Percentiles rank a stretch among this genome's conserved stretches.
Conservation (phyloP, 306 rosid species). For the Quercus wislizeni region DNA sequence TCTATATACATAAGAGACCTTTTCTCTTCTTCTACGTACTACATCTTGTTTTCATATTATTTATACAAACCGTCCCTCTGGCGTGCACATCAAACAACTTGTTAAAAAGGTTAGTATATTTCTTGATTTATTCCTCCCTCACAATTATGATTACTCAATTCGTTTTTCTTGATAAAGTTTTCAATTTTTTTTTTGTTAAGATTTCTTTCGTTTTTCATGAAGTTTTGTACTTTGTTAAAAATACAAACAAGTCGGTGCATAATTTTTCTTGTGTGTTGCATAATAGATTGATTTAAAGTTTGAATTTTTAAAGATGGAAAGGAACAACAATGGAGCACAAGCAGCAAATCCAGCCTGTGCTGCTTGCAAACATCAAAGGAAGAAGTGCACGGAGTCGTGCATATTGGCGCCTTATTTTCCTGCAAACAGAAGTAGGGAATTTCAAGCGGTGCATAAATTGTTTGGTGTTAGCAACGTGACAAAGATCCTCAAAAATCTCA, state of each 20-base stretch:
- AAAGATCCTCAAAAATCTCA: constrained; percentile 46
- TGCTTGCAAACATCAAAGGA: constrained; percentile 86
- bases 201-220: too few species aligned
- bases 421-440: constrained; percentile 45
- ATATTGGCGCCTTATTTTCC: constrained; percentile 72
- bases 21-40: constrained; percentile 10
- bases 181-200: too few species aligned
- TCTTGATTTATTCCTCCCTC: constrained; percentile 1
- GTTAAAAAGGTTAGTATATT: constrained; percentile 33
- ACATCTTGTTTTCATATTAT: constrained; percentile 27
- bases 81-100: constrained; percentile 29
- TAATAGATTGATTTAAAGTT: too few species aligned
- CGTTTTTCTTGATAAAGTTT: background rate
- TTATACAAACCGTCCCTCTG: constrained; percentile 35
- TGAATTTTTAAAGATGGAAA: constrained; percentile 42
- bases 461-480: constrained; percentile 85
- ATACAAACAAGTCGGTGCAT: background rate
- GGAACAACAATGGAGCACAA: constrained; percentile 8
- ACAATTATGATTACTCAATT: background rate
- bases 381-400: constrained; percentile 62
- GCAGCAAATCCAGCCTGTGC: constrained; percentile 63
- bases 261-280: too few species aligned
- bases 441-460: constrained; percentile 65
- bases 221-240: background rate
- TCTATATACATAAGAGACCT: constrained; percentile 10